phyloP scores from a whole-genome alignment of 1,139 yeast species.

The Kodamaea fungicola region DNA sequence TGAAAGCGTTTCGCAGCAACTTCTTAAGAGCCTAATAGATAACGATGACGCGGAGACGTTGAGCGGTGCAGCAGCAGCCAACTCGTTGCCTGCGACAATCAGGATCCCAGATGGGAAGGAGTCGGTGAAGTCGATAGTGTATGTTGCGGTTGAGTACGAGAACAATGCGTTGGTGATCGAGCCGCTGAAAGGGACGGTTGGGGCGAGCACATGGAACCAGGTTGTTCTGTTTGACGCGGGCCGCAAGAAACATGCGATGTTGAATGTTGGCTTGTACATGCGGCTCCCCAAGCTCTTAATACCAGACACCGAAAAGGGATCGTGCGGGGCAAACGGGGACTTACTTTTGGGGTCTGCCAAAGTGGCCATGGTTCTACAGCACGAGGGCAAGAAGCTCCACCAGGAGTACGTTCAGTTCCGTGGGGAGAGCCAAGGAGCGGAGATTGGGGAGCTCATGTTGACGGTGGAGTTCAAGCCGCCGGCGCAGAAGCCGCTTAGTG shows the following conservation, averaged over 20 bases:
- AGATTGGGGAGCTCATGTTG: slow-evolving; percentile 54
- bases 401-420: slow-evolving; percentile 45
- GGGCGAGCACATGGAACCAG: slow-evolving; percentile 65
- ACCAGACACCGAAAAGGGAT: slow-evolving; percentile 38
- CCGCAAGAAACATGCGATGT: slow-evolving; percentile 36
- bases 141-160: slow-evolving; percentile 73
- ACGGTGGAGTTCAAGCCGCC: slow-evolving; percentile 76
- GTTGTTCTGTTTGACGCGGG: slow-evolving; percentile 91
- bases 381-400: slow-evolving; percentile 9
- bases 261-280: slow-evolving; percentile 70
- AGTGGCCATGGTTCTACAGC: slow-evolving; percentile 34
- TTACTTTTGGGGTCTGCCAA: slow-evolving; percentile 42
- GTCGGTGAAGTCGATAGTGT: slow-evolving; percentile 54
- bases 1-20: slow-evolving; percentile 34
- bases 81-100: slow-evolving; percentile 63
- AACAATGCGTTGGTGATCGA: slow-evolving; percentile 82
- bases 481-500: slow-evolving; percentile 59
- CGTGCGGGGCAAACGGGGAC: slow-evolving; percentile 30
- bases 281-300: slow-evolving; percentile 68
- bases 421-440: slow-evolving; percentile 6
- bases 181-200: slow-evolving; percentile 69
- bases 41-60: slow-evolving; percentile 19
- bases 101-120: slow-evolving; percentile 53
- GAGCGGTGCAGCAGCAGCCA: slow-evolving; percentile 34
- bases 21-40: slow-evolving; percentile 27